Base-by-base conservation (phyloP, 169 alveolate species). In the Babesia ovata region DNA sequence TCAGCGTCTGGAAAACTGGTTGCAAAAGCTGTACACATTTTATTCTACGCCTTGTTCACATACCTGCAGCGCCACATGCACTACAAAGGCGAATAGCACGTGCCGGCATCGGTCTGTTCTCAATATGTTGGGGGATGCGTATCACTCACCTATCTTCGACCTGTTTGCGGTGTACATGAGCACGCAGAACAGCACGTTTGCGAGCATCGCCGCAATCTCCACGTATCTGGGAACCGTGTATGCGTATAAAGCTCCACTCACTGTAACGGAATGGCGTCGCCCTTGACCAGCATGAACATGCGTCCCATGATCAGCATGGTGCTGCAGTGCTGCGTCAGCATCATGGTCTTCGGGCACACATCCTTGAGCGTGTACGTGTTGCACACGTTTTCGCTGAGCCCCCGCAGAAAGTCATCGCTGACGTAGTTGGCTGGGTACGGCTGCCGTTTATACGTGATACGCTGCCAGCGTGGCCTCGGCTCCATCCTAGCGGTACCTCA, bases 1-100 rank as follows among this genome's bases (percentile, higher is more conserved):
- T 79, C 53, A 79, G 60, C 69, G 87, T 79, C 70, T 79, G 87
- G 36, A 79, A 44, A 44, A 71, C 87, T 24, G 81, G 81, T 39
- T 79, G 87, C 53, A 79, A 66, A 11, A 79, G 60, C 87, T 79
- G 78, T 16, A 58, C 63, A 14, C 4, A 24, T 8, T 66, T 11
- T 21, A 10, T 4, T 60, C 29, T 4, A 22, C 6, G 19, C 11
- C 22, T 12, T 12, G n/a, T 2, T 21, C 7, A 42, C 44, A 14
- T 42, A 78, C 86, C 86, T 78, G 44, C 39, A 79, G 39, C 4
- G 84, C 63, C 33, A 61, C 29, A 28, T 70, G 63, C 44, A 79
- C 69, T 4, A 79, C 57, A 49, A 79, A 63, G 16, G 75, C 29
- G 21, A 67, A 54, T 9, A 63, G 9, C 54, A 67, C 65, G 44